Percentiles rank a stretch among this genome's conserved stretches.
Evolutionary conservation across 176 grass and related monocot genomes (phyloP).

Genomic region (Echinochloa phyllopogon): DNA sequence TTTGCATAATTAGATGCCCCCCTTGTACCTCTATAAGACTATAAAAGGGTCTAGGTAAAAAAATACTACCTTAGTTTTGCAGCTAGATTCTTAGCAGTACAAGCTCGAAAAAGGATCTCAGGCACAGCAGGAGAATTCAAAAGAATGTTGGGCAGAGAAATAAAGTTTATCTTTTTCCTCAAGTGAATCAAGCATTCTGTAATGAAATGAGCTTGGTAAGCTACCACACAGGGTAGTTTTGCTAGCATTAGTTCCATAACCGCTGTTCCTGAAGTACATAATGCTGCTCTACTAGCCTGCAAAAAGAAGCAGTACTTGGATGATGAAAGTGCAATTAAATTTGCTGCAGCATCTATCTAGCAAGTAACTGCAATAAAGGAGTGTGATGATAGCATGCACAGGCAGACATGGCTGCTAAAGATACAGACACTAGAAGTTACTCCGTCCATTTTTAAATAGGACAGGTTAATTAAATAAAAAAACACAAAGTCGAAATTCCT

Average conservation of each 20-base stretch:
- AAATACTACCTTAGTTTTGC: slow-evolving; percentile 67
- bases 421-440: slow-evolving; percentile 12
- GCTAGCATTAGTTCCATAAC: slow-evolving; percentile 91
- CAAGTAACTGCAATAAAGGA: slow-evolving; percentile 8
- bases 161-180: slow-evolving; percentile 83
- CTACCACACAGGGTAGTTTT: slow-evolving; percentile 79
- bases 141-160: slow-evolving; percentile 94
- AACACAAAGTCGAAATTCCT: not conserved
- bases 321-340: slow-evolving; percentile 31
- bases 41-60: slow-evolving; percentile 11
- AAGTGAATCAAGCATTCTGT: slow-evolving; percentile 82
- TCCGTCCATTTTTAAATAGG: not conserved
- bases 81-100: slow-evolving; percentile 66
- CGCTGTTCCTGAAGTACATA: slow-evolving; percentile 93
- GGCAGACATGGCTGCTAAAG: slow-evolving; percentile 20
- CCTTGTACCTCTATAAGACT: slow-evolving; percentile 15
- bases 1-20: not conserved
- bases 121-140: slow-evolving; percentile 76
- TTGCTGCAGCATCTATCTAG: slow-evolving; percentile 21
- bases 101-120: slow-evolving; percentile 81
- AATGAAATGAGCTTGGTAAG: slow-evolving; percentile 87
- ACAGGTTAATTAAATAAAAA: not conserved
- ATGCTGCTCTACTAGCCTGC: slow-evolving; percentile 86
- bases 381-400: not conserved
- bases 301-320: slow-evolving; percentile 42